Percentiles rank a stretch among this genome's conserved stretches.
Evolutionary conservation across 2,329 filamentous ascomycete species (phyloP).

Genomic region (Cytospora piceicola): DNA sequence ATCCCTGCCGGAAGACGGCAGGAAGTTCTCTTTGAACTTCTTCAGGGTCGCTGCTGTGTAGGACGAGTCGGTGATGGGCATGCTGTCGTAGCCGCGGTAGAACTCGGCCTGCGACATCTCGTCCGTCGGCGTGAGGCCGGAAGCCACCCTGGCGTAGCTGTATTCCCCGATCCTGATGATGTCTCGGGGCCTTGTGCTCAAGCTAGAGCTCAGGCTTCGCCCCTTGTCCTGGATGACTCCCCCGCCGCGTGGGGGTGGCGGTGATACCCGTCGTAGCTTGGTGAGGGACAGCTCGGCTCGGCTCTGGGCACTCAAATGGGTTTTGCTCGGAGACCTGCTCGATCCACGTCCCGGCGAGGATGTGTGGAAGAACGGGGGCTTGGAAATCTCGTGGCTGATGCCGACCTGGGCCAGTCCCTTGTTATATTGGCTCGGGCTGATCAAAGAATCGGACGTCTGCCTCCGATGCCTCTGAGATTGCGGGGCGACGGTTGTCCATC

Average conservation of each 20-base stretch:
- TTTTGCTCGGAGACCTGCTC: constrained; percentile 36
- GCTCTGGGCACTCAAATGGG: constrained; percentile 40
- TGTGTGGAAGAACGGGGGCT: constrained; percentile 39
- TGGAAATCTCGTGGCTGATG: constrained; percentile 46
- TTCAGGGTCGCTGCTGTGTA: constrained; percentile 42
- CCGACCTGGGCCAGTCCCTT: constrained; percentile 37
- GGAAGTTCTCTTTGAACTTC: constrained; percentile 35
- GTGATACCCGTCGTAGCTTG: constrained; percentile 46
- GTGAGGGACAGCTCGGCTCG: constrained; percentile 49
- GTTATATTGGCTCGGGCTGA: constrained; percentile 6
- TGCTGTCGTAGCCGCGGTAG: constrained; percentile 35
- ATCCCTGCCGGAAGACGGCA: constrained; percentile 17
- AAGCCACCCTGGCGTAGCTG: constrained; percentile 20
- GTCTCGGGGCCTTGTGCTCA: constrained; percentile 36
- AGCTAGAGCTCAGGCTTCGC: constrained; percentile 33
- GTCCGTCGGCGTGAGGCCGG: constrained; percentile 18
- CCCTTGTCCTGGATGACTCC: constrained; percentile 37
- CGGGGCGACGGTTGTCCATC: constrained; percentile 36
- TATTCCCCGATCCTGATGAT: constrained; percentile 11
- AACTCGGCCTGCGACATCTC: constrained; percentile 34
- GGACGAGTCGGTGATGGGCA: constrained; percentile 39
- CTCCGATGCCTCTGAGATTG: constrained; percentile 48
- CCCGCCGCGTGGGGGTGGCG: constrained; percentile 38
- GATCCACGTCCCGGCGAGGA: constrained; percentile 32
- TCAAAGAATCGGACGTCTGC: constrained; percentile 36